Base-by-base conservation (phyloP, 2,329 filamentous ascomycete genomes). In the Claviceps quebecensis region DNA sequence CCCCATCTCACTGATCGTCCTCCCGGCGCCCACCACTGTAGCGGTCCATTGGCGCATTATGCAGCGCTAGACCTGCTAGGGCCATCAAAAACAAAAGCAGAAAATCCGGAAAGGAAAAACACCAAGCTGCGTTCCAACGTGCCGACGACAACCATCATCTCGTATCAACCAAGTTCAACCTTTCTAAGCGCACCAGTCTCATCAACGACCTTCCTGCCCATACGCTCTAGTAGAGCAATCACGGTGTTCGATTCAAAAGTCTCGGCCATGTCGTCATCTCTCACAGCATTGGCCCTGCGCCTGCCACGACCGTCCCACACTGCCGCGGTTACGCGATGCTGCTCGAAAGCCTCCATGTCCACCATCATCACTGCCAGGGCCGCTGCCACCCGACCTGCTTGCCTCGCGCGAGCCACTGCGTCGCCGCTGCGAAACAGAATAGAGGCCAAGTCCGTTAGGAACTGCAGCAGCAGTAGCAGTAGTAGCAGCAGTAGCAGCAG, bases 211-310 rank as follows among this genome's bases (percentile, higher is more conserved):
- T 23, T 51, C 45, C 26, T 22, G 13, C 13, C 36, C 43, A 45
- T 36, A 49, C 45, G 40, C 50, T 45, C 13, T 40, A 13, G 19
- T 34, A 45, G 39, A 49, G 19, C 40, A 45, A 19, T 14, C 26
- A 22, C 47, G 7, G 26, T 29, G 26, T 13, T 7, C 11, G 16
- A n/a, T 19, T 22, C 16, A 36, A 23, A 49, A 49, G 11, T 36
- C 41, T 45, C 48, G 13, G 37, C 38, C 41, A 66, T 66, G 64
- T 59, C 63, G 29, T 62, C 60, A 22, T 53, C 63, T 41, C 52
- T 66, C 34, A 66, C 65, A 58, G 57, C 62, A 14, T 55, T 65
- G 45, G 65, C 63, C 55, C 54, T 64, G 59, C 62, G 63, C 56
- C 60, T 61, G 56, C 63, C 59, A 53, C 56, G 56, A 51, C 54